A percentile compares a stretch with the other conserved stretches of the same genome.
phyloP scores from a whole-genome alignment of 768 basidiomycete genomes.

The Xerocomus spinulosus region DNA sequence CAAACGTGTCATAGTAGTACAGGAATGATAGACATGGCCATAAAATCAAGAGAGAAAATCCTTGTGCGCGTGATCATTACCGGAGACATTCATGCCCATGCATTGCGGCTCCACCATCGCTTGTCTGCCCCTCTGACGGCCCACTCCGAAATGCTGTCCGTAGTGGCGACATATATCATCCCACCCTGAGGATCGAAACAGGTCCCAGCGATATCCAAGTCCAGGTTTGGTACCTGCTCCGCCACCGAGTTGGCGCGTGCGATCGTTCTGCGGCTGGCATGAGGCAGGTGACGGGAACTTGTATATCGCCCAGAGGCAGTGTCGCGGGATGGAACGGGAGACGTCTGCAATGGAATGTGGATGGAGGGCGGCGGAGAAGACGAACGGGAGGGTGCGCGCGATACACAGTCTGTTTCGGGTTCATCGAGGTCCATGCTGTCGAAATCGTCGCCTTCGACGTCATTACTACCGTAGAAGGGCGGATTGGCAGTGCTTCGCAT shows the following conservation, averaged over 20 bases:
- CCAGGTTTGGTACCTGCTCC: slow-evolving; percentile 17
- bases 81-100: slow-evolving; percentile 34
- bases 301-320: slow-evolving; percentile 16
- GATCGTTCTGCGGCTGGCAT: slow-evolving; percentile 15
- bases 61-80: background rate
- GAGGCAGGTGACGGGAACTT: slow-evolving; percentile 18
- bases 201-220: slow-evolving; percentile 59
- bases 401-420: slow-evolving; percentile 51
- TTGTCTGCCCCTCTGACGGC: slow-evolving; percentile 65
- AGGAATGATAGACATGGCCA: slow-evolving; percentile 12
- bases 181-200: slow-evolving; percentile 71
- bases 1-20: slow-evolving; percentile 17
- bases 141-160: slow-evolving; percentile 72
- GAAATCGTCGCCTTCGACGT: slow-evolving; percentile 30
- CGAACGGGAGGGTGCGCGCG: slow-evolving; percentile 43
- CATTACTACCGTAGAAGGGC: slow-evolving; percentile 17
- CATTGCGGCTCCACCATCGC: slow-evolving; percentile 61
- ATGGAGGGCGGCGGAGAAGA: slow-evolving; percentile 44
- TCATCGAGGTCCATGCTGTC: slow-evolving; percentile 50
- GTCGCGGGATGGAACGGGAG: slow-evolving; percentile 20
- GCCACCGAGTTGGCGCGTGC: slow-evolving; percentile 7
- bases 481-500: slow-evolving; percentile 12
- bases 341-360: slow-evolving; percentile 27
- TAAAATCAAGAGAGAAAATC: slow-evolving; percentile 10
- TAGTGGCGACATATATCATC: slow-evolving; percentile 64